These are phyloP conservation scores for Sclerotinia trifoliorum DNA, from an alignment of 2,329 filamentous ascomycete species.

Conservation along the genomic window DNA sequence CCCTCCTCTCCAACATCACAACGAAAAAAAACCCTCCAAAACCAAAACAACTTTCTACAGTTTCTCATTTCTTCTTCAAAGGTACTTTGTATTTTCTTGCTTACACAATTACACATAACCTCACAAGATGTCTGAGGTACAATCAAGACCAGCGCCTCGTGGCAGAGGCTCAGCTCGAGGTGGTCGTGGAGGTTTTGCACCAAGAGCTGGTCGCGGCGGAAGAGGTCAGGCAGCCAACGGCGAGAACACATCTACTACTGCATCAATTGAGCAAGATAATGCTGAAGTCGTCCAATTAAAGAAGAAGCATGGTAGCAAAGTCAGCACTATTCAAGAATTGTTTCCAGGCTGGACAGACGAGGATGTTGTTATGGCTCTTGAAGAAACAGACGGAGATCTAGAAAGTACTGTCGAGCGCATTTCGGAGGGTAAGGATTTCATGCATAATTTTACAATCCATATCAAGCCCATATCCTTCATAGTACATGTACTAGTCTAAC, in stretches of 20 bases:
- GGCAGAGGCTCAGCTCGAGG: conserved; percentile 89
- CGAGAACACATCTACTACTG: conserved; percentile 61
- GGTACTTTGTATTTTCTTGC: conserved; percentile 27
- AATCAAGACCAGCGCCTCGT: conserved; percentile 79
- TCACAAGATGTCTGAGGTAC: conserved; percentile 77
- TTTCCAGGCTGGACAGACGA: conserved; percentile 95
- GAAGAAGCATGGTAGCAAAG: conserved; percentile 79
- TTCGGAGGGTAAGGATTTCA: conserved; percentile 62
- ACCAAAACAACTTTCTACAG: conserved; percentile 22
- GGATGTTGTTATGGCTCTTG: conserved; percentile 87
- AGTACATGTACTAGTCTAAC: conserved; percentile 22
- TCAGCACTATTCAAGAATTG: conserved; percentile 83
- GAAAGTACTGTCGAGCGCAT: conserved; percentile 74
- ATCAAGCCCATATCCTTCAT: neutral
- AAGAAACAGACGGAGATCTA: conserved; percentile 82
- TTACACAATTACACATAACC: conserved; percentile 31
- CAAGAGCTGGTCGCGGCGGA: conserved; percentile 68
- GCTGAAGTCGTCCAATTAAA: conserved; percentile 90
- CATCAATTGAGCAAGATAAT: conserved; percentile 67
- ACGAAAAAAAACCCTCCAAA: conserved; percentile 21
- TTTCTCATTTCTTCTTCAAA: conserved; percentile 26
- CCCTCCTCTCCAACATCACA: conserved; percentile 7
- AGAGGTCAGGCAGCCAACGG: conserved; percentile 69
- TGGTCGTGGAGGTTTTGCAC: conserved; percentile 73
- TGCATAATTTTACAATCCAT: neutral